A percentile compares a stretch with the other conserved stretches of the same genome.
Evolutionary conservation across 768 basidiomycete genomes (phyloP).

Genomic region (Tylopilus intermedius): DNA sequence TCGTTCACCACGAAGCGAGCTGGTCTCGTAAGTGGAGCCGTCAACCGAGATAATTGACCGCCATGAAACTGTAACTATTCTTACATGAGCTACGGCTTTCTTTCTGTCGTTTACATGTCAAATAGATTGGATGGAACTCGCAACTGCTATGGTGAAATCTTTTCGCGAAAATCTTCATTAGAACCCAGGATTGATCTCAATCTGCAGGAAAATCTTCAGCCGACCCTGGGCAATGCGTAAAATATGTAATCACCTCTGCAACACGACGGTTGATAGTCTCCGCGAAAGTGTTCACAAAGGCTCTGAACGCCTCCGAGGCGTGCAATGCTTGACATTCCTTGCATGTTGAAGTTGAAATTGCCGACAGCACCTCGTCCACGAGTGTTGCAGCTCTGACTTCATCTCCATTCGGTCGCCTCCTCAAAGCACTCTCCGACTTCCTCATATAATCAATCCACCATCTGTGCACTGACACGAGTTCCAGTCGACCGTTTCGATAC

Average conservation of each 20-base stretch:
- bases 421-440: slow-evolving; percentile 6
- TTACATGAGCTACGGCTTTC: not conserved
- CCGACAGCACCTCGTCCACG: not conserved
- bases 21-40: slow-evolving; percentile 24
- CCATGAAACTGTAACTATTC: slow-evolving; percentile 16
- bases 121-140: not conserved
- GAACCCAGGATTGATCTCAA: slow-evolving; percentile 9
- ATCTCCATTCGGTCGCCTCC: not conserved
- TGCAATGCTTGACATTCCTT: not conserved
- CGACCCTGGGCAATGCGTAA: not conserved
- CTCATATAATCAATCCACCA: slow-evolving; percentile 18
- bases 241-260: slow-evolving; percentile 1
- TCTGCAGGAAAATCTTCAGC: not conserved
- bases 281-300: slow-evolving; percentile 12
- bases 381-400: slow-evolving; percentile 4
- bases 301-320: not conserved
- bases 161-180: not conserved
- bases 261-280: slow-evolving; percentile 1
- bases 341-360: slow-evolving; percentile 9
- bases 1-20: slow-evolving; percentile 39
- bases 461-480: not conserved
- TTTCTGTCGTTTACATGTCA: slow-evolving; percentile 11
- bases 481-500: not conserved
- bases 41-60: slow-evolving; percentile 14
- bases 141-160: not conserved